Evolutionary conservation across 345 rosid genomes (phyloP).

Genomic region (Rhodamnia rubescens): DNA sequence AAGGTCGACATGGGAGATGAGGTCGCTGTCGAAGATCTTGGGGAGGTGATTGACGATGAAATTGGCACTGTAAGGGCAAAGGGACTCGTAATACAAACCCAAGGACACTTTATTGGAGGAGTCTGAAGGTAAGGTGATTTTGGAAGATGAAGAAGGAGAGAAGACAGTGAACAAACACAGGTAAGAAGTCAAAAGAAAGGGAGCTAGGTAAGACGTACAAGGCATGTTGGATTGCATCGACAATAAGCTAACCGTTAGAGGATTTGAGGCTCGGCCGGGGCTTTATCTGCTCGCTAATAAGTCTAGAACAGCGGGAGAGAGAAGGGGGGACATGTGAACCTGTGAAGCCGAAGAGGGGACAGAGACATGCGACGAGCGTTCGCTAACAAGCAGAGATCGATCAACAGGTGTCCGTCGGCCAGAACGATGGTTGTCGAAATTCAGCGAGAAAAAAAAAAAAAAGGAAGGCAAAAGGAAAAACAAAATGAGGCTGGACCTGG

Average conservation of each 20-base stretch:
- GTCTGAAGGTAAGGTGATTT: constrained; percentile 4
- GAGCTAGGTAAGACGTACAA: neutral
- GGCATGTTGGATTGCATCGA: neutral
- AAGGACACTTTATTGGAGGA: constrained; percentile 41
- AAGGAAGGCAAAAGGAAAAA: accelerated
- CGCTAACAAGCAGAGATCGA: neutral
- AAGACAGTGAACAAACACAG: neutral
- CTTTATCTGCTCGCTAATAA: neutral
- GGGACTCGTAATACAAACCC: constrained; percentile 65
- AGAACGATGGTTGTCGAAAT: neutral
- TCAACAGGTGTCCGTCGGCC: neutral
- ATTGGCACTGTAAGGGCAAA: constrained; percentile 66
- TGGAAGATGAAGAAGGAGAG: constrained; percentile 6
- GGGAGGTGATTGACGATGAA: constrained; percentile 47
- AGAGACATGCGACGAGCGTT: neutral
- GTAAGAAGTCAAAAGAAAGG: neutral
- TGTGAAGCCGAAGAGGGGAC: neutral
- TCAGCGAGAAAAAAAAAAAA: neutral
- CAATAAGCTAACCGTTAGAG: neutral
- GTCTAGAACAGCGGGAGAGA: neutral
- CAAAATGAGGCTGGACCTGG: constrained; percentile 8
- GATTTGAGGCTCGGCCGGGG: neutral
- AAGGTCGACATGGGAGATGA: constrained; percentile 59
- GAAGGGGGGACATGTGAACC: neutral
- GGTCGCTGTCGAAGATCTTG: constrained; percentile 43